These are phyloP conservation scores for Cutaneotrichosporon dermatis DNA, from an alignment of 1,284 basidiomycete species.

Conservation along the genomic window DNA sequence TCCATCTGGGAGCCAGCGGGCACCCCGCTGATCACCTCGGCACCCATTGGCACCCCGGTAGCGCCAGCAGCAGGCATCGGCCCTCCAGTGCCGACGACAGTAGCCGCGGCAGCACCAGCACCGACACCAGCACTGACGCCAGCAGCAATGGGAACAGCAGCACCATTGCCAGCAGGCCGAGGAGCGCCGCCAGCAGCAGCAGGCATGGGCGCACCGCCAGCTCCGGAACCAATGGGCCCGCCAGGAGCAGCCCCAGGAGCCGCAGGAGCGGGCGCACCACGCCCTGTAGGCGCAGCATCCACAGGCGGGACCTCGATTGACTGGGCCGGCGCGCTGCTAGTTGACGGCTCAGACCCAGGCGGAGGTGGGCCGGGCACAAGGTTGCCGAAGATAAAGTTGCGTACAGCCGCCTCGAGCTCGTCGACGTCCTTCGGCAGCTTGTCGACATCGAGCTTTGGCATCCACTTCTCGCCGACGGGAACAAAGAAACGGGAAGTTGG, in stretches of 20 bases:
- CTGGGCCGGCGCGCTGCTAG: not conserved
- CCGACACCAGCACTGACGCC: too few species aligned
- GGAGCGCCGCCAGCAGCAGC: too few species aligned
- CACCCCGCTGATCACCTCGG: too few species aligned
- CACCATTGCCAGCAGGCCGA: too few species aligned
- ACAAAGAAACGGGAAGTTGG: constrained; percentile 78
- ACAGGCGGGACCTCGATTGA: constrained; percentile 4
- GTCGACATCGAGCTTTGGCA: constrained; percentile 61
- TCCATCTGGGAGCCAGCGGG: too few species aligned
- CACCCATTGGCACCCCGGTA: too few species aligned
- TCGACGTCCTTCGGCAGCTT: constrained; percentile 65
- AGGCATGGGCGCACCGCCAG: too few species aligned
- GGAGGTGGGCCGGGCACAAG: constrained; percentile 24
- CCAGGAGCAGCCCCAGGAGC: not conserved
- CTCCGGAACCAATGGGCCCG: too few species aligned
- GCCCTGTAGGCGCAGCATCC: not conserved
- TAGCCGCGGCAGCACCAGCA: too few species aligned
- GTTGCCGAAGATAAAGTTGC: constrained; percentile 58
- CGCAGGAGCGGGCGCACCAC: not conserved
- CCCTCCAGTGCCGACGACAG: too few species aligned
- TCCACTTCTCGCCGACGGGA: constrained; percentile 65
- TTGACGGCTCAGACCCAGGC: not conserved
- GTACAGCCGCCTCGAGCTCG: constrained; percentile 59
- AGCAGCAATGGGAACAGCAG: too few species aligned
- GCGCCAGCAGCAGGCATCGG: too few species aligned